Conservation (phyloP, 2,329 filamentous ascomycete species). For the Clarireedia monteithiana region DNA sequence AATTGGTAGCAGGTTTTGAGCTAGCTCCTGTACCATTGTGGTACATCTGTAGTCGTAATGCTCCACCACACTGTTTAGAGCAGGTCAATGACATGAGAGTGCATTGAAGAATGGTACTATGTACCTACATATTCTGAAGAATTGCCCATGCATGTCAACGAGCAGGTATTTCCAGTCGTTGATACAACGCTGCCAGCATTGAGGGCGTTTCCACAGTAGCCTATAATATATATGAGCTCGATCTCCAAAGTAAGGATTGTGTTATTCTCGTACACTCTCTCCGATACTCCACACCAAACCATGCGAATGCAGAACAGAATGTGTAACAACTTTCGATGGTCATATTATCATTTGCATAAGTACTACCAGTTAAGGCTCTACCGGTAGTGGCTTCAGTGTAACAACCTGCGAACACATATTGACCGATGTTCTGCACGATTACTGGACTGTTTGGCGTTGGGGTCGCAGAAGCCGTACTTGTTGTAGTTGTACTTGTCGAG, state of each 20-base stretch:
- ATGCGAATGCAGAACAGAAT: slow-evolving; percentile 22
- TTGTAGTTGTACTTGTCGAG: background rate
- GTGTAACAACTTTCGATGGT: slow-evolving; percentile 25
- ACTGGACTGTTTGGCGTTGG: slow-evolving; percentile 5
- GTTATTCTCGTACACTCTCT: slow-evolving; percentile 19
- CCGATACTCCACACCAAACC: slow-evolving; percentile 31
- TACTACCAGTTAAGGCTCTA: slow-evolving; percentile 19
- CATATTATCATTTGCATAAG: slow-evolving; percentile 18
- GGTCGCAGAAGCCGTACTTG: background rate
- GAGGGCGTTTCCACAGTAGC: slow-evolving; percentile 24
- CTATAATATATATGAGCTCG: slow-evolving; percentile 3
- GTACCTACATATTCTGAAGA: background rate
- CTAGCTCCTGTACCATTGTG: slow-evolving; percentile 1
- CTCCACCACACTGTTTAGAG: slow-evolving; percentile 15
- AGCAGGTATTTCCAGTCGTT: background rate
- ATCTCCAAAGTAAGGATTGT: background rate
- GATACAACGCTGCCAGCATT: slow-evolving; percentile 14
- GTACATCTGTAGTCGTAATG: slow-evolving; percentile 19
- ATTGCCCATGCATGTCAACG: background rate
- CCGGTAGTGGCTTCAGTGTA: slow-evolving; percentile 27
- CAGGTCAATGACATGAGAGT: background rate
- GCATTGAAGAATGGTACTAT: background rate
- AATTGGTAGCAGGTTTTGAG: background rate
- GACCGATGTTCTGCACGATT: slow-evolving; percentile 9
- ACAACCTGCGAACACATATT: slow-evolving; percentile 23